Evolutionary conservation across 2,329 filamentous ascomycete species (phyloP).

Genomic region (Aspergillus phoenicis): DNA sequence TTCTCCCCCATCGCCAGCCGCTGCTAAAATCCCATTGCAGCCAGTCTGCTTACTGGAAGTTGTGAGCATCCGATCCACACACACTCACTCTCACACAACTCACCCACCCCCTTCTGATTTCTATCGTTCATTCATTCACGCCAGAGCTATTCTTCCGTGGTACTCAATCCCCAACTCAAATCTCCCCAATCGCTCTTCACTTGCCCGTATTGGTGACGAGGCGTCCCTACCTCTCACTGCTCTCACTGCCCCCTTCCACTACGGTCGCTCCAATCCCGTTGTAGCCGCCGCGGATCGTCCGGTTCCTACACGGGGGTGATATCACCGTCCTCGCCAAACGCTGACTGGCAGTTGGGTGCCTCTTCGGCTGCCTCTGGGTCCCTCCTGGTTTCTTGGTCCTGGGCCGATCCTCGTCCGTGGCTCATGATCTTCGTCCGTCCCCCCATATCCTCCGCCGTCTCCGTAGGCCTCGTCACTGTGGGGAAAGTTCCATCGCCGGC

Average conservation of each 20-base stretch:
- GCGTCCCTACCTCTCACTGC: neutral
- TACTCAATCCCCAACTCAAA: neutral
- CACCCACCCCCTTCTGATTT: neutral
- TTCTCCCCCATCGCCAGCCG: neutral
- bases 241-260: neutral
- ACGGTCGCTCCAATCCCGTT: neutral
- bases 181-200: neutral
- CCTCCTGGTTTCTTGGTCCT: slow-evolving; percentile 5
- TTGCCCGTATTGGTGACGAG: neutral
- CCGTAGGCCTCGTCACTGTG: slow-evolving; percentile 30
- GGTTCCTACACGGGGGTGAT: slow-evolving; percentile 8
- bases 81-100: too few species aligned
- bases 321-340: neutral
- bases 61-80: neutral
- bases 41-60: neutral
- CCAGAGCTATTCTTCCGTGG: neutral
- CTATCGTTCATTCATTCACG: neutral
- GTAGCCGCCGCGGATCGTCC: slow-evolving; percentile 9
- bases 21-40: slow-evolving; percentile 3
- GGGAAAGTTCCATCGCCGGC: slow-evolving; percentile 20
- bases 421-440: slow-evolving; percentile 24
- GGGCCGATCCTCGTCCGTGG: slow-evolving; percentile 10
- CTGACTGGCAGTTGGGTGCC: neutral
- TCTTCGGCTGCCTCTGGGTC: neutral
- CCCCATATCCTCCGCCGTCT: slow-evolving; percentile 25